Evolutionary conservation across 2,329 filamentous ascomycete species (phyloP), one percentile per base, ranked within the genome.

Genomic region (Mariannaea elegans): DNA sequence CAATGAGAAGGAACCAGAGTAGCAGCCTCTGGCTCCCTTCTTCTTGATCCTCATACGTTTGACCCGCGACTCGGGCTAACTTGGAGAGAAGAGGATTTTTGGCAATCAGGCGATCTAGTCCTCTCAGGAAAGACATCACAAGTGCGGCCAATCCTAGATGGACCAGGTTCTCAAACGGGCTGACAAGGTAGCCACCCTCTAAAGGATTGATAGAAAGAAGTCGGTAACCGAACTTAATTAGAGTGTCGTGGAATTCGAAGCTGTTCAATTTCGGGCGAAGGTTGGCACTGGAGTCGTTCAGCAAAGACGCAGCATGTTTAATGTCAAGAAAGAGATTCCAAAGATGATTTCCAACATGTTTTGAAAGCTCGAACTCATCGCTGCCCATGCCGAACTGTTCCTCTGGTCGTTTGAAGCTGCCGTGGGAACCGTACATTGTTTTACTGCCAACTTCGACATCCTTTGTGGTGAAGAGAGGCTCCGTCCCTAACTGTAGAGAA

Each of bases 171-270:
- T 57, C 49, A 2, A 54, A n/a, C 2, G 12, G 16, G 14, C 10
- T 48, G 6, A 14, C n/a, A 3, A 52, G 31, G 6, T 39, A 19
- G 6, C 16, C 10, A 1, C 31, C 49, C 2, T 19, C 13, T 1
- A 54, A 10, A 8, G 59, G n/a, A n/a, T 56, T 62, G 27, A 56
- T 31, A 10, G 32, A 23, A 7, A 58, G 14, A 39, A 63, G 57
- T 8, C 53, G 48, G 24, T 58, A 58, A 9, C 61, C 61, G 18
- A 63, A 52, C 6, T 21, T 32, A 14, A 63, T 41, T 1, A 63
- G n/a, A 4, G 10, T 31, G 12, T 47, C 44, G 24, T 61, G 49
- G 4, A 63, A 38, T 24, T 49, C 44, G 38, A 51, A 54, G 10
- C 36, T 45, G 24, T 50, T 36, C 14, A 63, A 24, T 16, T 56